Evolutionary conservation across 208 protist genomes (phyloP).

Genomic region (Angomonas deanei): DNA sequence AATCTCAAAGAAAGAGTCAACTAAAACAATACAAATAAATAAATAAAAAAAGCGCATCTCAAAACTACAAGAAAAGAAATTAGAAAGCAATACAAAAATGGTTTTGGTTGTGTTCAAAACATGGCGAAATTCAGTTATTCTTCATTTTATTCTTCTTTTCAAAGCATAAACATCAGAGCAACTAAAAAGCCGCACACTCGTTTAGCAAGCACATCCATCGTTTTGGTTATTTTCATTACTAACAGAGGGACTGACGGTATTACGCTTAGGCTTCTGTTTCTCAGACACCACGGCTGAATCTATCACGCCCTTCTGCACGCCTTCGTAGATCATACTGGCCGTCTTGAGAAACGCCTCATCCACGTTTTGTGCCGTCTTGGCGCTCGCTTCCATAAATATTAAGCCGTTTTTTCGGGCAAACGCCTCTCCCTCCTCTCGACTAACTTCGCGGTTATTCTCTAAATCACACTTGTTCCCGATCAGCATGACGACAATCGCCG

Average conservation of each 20-base stretch:
- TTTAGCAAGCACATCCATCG: constrained; percentile 7
- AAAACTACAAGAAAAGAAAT: neutral
- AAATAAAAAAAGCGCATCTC: neutral
- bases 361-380: constrained; percentile 96
- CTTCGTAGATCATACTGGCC: constrained; percentile 93
- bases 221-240: constrained; percentile 1
- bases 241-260: neutral
- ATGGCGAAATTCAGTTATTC: too few species aligned
- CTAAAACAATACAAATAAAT: too few species aligned
- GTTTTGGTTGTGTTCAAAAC: too few species aligned
- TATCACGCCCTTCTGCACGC: constrained; percentile 92
- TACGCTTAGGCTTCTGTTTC: constrained; percentile 16
- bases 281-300: constrained; percentile 78
- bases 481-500: constrained; percentile 98
- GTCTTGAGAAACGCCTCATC: constrained; percentile 96
- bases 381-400: constrained; percentile 98
- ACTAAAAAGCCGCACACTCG: too few species aligned
- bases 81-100: too few species aligned
- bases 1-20: too few species aligned
- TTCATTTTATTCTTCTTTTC: too few species aligned
- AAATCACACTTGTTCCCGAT: constrained; percentile 99
- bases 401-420: constrained; percentile 96
- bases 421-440: constrained; percentile 92
- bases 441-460: constrained; percentile 89
- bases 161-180: too few species aligned